Evolutionary conservation across 192 early-diverging fungal genomes (phyloP).

Genomic region (Nowakowskiella sp.): DNA sequence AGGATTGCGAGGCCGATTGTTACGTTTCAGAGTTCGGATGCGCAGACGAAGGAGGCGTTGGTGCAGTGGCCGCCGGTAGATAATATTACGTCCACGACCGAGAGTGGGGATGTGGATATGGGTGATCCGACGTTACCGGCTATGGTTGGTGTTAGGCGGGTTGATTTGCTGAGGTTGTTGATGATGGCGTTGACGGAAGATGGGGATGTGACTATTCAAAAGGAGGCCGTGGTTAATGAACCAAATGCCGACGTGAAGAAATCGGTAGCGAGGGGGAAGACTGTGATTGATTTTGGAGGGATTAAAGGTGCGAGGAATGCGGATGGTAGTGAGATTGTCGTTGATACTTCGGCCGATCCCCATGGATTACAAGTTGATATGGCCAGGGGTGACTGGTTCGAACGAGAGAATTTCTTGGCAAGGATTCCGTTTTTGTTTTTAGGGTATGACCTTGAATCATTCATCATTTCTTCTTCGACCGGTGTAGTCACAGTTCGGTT

Average conservation of each 20-base stretch:
- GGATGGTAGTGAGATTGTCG: too few species aligned
- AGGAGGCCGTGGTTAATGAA: neutral
- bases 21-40: constrained; percentile 13
- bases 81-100: neutral
- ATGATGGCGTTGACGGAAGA: constrained; percentile 32
- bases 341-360: too few species aligned
- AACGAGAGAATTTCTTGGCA: constrained; percentile 23
- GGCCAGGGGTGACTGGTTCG: constrained; percentile 30
- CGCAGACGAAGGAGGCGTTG: constrained; percentile 20
- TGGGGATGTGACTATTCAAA: constrained; percentile 21
- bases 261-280: too few species aligned
- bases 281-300: too few species aligned
- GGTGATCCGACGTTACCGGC: constrained; percentile 24
- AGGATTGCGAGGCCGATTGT: constrained; percentile 31
- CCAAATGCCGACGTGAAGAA: neutral
- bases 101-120: neutral
- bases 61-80: constrained; percentile 25
- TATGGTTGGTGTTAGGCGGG: constrained; percentile 34
- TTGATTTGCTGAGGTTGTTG: constrained; percentile 39
- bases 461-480: constrained; percentile 27
- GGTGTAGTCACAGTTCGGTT: constrained; percentile 35
- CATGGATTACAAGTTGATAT: neutral
- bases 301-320: too few species aligned
- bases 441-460: constrained; percentile 34
- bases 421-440: constrained; percentile 23